Percentiles rank a stretch among this genome's conserved stretches.
Evolutionary conservation across 306 rosid species (phyloP).

Genomic region (Oxytropis ochrocephala): DNA sequence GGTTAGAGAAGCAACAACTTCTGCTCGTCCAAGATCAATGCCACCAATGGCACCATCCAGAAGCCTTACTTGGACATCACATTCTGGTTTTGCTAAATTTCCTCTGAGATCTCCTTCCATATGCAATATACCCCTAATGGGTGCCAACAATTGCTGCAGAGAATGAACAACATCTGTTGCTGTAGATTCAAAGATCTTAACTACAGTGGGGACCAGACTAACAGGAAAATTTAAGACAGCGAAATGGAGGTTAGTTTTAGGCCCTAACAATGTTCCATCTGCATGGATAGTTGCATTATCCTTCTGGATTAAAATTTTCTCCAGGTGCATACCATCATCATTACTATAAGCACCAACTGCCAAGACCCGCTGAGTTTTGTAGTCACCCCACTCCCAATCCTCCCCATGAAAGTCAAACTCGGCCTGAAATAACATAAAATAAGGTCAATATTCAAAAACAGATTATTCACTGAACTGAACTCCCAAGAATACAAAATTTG

Average conservation of each 20-base stretch:
- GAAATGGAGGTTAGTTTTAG: constrained; percentile 83
- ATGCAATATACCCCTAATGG: constrained; percentile 87
- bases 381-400: constrained; percentile 99
- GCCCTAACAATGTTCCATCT: constrained; percentile 88
- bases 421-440: constrained; percentile 50
- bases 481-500: constrained; percentile 8
- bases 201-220: constrained; percentile 83
- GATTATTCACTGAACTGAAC: constrained; percentile 18
- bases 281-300: constrained; percentile 96
- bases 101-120: constrained; percentile 99
- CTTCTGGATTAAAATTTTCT: constrained; percentile 75
- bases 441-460: constrained; percentile 20
- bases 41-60: constrained; percentile 94
- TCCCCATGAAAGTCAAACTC: constrained; percentile 91
- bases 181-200: constrained; percentile 82
- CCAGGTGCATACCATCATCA: constrained; percentile 78
- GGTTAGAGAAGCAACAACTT: constrained; percentile 87
- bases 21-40: constrained; percentile 86
- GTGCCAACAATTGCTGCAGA: constrained; percentile 68
- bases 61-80: constrained; percentile 96
- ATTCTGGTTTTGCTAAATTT: constrained; percentile 87
- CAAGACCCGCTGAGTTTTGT: constrained; percentile 79
- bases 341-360: constrained; percentile 90
- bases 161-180: constrained; percentile 84
- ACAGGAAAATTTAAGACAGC: constrained; percentile 89